phyloP scores from a whole-genome alignment of 2,329 filamentous ascomycete genomes.

The Fusarium sp. region DNA sequence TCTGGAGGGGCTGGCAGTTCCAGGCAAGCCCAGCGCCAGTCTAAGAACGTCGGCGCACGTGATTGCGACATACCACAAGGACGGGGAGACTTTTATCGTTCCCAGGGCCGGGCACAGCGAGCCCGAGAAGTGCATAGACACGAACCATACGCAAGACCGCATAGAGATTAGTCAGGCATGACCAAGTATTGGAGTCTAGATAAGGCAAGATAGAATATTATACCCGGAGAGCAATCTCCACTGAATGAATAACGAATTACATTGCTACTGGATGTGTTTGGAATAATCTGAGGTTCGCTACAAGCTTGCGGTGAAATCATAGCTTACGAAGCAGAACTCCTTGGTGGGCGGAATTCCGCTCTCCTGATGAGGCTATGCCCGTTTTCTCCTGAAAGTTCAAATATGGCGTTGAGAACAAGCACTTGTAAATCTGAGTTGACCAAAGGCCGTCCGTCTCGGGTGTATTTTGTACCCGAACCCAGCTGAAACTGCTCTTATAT shows the following conservation, averaged over 20 bases:
- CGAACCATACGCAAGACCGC: conserved; percentile 26
- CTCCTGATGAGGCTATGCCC: background rate
- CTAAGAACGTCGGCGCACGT: background rate
- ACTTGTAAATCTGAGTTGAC: background rate
- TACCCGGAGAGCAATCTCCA: conserved; percentile 36
- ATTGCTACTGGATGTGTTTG: background rate
- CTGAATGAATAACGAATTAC: background rate
- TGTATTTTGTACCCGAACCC: background rate
- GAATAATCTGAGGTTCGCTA: background rate
- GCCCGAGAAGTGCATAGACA: conserved; percentile 11
- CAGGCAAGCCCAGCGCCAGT: background rate
- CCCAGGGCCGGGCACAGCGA: conserved; percentile 12
- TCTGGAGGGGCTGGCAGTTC: background rate
- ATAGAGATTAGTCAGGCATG: background rate
- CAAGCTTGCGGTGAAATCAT: background rate
- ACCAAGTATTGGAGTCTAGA: conserved; percentile 1
- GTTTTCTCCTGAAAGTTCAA: background rate
- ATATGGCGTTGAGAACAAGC: background rate
- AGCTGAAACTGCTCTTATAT: background rate
- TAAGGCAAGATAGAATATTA: conserved; percentile 35
- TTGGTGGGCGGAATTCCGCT: conserved; percentile 40
- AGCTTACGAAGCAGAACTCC: background rate
- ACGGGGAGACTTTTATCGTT: conserved; percentile 44
- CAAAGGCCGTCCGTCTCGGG: background rate
- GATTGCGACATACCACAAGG: background rate